A percentile compares a stretch with the other conserved stretches of the same genome.
Evolutionary conservation across 495 filamentous ascomycete species (phyloP).

Genomic region (Trichoderma orchidacearum): DNA sequence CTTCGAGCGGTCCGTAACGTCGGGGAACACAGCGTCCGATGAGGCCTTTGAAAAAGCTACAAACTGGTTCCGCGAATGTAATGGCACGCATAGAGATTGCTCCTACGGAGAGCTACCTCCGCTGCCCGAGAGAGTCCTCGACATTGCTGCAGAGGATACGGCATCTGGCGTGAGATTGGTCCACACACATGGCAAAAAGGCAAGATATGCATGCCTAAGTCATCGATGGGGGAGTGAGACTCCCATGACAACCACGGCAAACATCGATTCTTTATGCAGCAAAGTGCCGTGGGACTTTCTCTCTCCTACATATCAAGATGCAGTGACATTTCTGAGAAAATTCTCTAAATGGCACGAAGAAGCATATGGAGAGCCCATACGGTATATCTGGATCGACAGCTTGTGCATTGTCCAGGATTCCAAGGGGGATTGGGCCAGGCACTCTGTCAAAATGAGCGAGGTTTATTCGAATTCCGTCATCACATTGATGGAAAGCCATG

Average conservation of each 20-base stretch:
- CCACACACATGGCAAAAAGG: slow-evolving; percentile 4
- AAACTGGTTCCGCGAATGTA: neutral
- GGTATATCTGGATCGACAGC: slow-evolving; percentile 25
- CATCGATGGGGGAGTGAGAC: slow-evolving; percentile 10
- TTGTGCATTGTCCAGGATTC: slow-evolving; percentile 19
- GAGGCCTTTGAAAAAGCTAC: neutral
- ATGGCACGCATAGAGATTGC: neutral
- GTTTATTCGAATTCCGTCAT: slow-evolving; percentile 11
- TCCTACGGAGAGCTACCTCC: neutral
- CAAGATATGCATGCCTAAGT: slow-evolving; percentile 7
- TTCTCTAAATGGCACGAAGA: neutral
- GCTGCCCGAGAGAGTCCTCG: slow-evolving; percentile 2
- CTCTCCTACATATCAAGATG: slow-evolving; percentile 5
- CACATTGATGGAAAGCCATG: slow-evolving; percentile 5
- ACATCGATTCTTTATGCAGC: slow-evolving; percentile 1
- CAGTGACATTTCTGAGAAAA: neutral
- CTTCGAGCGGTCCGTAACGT: neutral
- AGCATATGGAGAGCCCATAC: neutral
- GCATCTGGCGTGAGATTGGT: slow-evolving; percentile 5
- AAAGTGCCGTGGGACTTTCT: slow-evolving; percentile 6
- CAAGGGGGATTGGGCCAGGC: slow-evolving; percentile 10
- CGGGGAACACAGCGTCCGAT: neutral
- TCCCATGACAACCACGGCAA: slow-evolving; percentile 4
- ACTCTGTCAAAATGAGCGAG: slow-evolving; percentile 15
- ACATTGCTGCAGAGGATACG: neutral